A percentile compares a stretch with the other conserved stretches of the same genome.
phyloP scores from a whole-genome alignment of 257 asterid species.

The Perilla frutescens region DNA sequence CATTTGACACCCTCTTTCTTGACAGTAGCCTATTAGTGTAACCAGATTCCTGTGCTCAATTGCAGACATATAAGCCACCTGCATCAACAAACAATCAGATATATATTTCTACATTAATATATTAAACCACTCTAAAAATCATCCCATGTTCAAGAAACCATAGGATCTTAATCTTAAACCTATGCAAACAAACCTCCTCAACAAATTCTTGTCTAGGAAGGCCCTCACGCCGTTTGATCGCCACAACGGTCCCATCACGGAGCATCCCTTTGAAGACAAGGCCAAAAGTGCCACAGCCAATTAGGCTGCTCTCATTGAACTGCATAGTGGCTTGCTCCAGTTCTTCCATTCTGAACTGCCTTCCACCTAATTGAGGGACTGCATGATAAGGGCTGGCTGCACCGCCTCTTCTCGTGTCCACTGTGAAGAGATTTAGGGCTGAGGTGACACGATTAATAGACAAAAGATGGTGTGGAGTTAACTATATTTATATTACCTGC shows the following conservation, averaged over 20 bases:
- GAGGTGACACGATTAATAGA: no score
- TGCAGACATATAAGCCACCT: conserved; percentile 59
- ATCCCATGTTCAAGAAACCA: no score
- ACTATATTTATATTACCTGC: conserved; percentile 50
- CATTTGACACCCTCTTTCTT: conserved; percentile 66
- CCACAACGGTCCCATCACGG: conserved; percentile 72
- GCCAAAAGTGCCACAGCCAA: conserved; percentile 74
- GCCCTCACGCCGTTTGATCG: conserved; percentile 61
- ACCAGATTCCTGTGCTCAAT: conserved; percentile 71
- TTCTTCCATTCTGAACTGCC: conserved; percentile 64
- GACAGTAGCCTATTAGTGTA: conserved; percentile 70
- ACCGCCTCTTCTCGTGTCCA: conserved; percentile 50
- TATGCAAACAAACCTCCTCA: conserved; percentile 49
- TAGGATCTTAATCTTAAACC: no score
- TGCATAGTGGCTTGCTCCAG: conserved; percentile 69
- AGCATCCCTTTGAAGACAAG: conserved; percentile 75
- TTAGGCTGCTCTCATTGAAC: conserved; percentile 64
- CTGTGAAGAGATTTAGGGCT: conserved; percentile 28
- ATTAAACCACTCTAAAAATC: not conserved
- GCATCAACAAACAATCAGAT: conserved; percentile 21
- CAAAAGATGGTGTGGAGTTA: not conserved
- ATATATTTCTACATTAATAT: no score
- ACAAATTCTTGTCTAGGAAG: conserved; percentile 49
- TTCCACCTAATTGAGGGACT: conserved; percentile 43
- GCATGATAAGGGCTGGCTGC: conserved; percentile 32